Base-by-base conservation (phyloP, 2,329 filamentous ascomycete species). In the Colletotrichum euphorbiae region DNA sequence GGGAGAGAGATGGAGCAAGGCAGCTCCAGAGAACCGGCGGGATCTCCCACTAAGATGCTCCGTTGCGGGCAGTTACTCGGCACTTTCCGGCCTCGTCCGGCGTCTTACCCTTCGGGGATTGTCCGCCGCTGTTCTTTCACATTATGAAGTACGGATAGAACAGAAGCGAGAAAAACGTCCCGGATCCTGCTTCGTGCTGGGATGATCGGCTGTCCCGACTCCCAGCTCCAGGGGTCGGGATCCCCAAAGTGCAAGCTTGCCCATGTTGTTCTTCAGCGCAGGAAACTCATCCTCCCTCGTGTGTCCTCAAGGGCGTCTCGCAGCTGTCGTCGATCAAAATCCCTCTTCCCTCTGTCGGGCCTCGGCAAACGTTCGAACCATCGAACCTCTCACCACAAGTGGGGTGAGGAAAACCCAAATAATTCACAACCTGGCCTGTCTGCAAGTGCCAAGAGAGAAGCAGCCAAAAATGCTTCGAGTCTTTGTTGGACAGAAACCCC, bases 61-160 rank as follows among this genome's bases (percentile, higher is more conserved):
- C 43, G 42, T 50, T 50, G 31, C 52, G 65, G 65, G 65, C 52
- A 64, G 38, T 59, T 65, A 17, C 15, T 68, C 65, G 65, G 65
- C 65, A 68, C 60, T 64, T 68, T 68, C 65, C 65, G 60, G 52
- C 15, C 60, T 24, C 31, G 31, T 33, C 46, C 45, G 65, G 54
- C 59, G 17, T 24, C 21, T 42, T 59, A 19, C 60, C 61, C 17
- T 59, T 68, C 54, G 46, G 45, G 40, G 60, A 50, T 54, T 62
- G 50, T 31, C 56, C 62, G 46, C 60, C 60, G 52, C 52, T 17
- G 28, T 28, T 43, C 28, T 59, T 64, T 48, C 48, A 58, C 42
- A 58, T 58, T 28, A 48, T 58, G n/a, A 51, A 52, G 7, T 7
- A 28, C n/a, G n/a, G n/a, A n/a, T n/a, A 8, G 28, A 7, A 2